Evolutionary conservation across 2,329 filamentous ascomycete genomes (phyloP).

Genomic region (Orbilia blumenaviensis): DNA sequence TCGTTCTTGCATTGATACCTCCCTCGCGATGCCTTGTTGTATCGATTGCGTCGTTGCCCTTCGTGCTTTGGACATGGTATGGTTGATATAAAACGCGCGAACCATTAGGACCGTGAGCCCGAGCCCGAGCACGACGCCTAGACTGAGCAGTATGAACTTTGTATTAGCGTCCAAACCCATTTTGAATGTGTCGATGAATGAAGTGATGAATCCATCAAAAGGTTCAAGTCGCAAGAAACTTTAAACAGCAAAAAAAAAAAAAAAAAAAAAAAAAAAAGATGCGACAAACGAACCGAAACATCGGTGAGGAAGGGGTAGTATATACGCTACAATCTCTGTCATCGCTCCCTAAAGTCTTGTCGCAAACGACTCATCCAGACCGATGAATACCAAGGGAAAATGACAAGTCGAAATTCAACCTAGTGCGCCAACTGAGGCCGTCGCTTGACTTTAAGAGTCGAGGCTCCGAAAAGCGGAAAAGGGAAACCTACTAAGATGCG

Average conservation of each 20-base stretch:
- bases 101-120: constrained; percentile 50
- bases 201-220: constrained; percentile 12
- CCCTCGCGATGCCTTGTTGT: constrained; percentile 34
- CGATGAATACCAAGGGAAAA: constrained; percentile 37
- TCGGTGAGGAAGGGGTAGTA: constrained; percentile 3
- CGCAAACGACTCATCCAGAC: constrained; percentile 36
- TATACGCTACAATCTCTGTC: constrained; percentile 53
- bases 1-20: constrained; percentile 40
- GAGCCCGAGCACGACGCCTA: constrained; percentile 53
- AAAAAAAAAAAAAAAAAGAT: neutral
- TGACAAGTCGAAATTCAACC: constrained; percentile 47
- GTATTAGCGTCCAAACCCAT: constrained; percentile 48
- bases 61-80: constrained; percentile 38
- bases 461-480: constrained; percentile 1
- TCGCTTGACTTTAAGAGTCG: constrained; percentile 23
- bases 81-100: constrained; percentile 51
- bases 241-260: constrained; percentile 21
- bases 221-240: constrained; percentile 7
- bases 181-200: constrained; percentile 11
- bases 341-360: constrained; percentile 41
- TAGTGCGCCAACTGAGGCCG: constrained; percentile 8
- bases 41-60: constrained; percentile 25
- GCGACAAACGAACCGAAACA: constrained; percentile 28
- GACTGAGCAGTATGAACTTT: constrained; percentile 43
- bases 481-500: constrained; percentile 42